Percentiles rank a stretch among this genome's conserved stretches.
Conservation (phyloP, 306 rosid species). For the Medicago ruthenica region DNA sequence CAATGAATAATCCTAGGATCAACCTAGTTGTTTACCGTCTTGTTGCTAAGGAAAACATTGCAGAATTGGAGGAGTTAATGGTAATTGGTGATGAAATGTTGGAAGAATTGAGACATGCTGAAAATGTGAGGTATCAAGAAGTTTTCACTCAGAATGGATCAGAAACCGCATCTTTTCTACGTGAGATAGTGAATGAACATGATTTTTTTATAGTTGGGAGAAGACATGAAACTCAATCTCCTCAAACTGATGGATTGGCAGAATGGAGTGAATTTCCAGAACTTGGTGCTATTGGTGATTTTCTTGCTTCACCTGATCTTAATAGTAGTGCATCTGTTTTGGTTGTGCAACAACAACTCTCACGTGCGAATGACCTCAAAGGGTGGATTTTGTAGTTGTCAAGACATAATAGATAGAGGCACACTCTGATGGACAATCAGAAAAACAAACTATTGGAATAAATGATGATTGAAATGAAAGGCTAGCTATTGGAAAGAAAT, state of each 20-base stretch:
- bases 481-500: too few species aligned
- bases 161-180: conserved; percentile 40
- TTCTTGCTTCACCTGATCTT: conserved; percentile 66
- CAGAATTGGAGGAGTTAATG: conserved; percentile 28
- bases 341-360: conserved; percentile 55
- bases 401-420: too few species aligned
- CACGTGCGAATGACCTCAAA: background rate
- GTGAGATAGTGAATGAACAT: conserved; percentile 44
- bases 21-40: conserved; percentile 49
- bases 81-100: conserved; percentile 38
- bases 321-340: conserved; percentile 54
- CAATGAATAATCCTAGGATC: conserved; percentile 20
- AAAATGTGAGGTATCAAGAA: conserved; percentile 34
- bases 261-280: conserved; percentile 76
- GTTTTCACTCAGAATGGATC: conserved; percentile 31
- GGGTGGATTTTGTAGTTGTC: too few species aligned
- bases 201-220: conserved; percentile 72
- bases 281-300: conserved; percentile 66
- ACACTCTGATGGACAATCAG: too few species aligned
- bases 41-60: background rate
- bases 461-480: too few species aligned
- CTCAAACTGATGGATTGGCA: conserved; percentile 56
- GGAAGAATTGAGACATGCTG: conserved; percentile 29
- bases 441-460: too few species aligned
- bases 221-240: conserved; percentile 32